Base-by-base conservation (phyloP, 805 yeast genomes). In the Ogataea angusta region DNA sequence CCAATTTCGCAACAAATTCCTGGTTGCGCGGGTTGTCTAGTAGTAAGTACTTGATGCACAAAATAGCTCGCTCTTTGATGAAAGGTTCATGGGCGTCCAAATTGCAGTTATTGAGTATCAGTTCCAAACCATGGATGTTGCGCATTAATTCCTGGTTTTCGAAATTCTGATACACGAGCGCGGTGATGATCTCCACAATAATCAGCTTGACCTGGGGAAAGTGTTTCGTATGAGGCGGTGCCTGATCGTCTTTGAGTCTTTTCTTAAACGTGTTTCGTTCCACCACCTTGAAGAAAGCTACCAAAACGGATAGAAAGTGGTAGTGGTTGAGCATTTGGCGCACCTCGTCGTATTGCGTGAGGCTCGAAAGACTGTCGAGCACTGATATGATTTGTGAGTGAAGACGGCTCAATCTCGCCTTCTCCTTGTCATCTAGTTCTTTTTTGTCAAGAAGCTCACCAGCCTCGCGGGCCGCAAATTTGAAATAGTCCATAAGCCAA, bases 51-150 rank as follows among this genome's bases (percentile, higher is more conserved):
- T 82, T 76, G 21, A 93, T 58, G 54, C 96, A 87, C 6, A 91
- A 64, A 24, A 93, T 85, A 2, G 95, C 75, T 45, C 91, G 67
- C 56, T 91, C 99, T 49, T 87, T 83, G 42, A 85, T 82, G 52
- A 73, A 91, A 0, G 97, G 98, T 59, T 93, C 95, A 57, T 85
- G 79, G 32, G 80, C 82, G 59, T 91, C 98, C 37, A 93, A 80
- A 28, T 84, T 76, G 64, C 97, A 90, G 47, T 82, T 83, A 6
- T 90, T 83, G 17, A 91, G 66, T 0, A 90, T 70, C 14, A 86
- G 62, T 38, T 80, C 86, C 10, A 91, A 59, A 0, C 88, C 95
- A 33, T 83, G 85, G 1, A 68, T 50, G 21, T 73, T 73, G 34
- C 97, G 67, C 25, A 85, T 67, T 30, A 63, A 57, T 42, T 90